Evolutionary conservation across 306 rosid species (phyloP), one percentile per base, ranked within the genome.

Genomic region (Prunus mongolica): DNA sequence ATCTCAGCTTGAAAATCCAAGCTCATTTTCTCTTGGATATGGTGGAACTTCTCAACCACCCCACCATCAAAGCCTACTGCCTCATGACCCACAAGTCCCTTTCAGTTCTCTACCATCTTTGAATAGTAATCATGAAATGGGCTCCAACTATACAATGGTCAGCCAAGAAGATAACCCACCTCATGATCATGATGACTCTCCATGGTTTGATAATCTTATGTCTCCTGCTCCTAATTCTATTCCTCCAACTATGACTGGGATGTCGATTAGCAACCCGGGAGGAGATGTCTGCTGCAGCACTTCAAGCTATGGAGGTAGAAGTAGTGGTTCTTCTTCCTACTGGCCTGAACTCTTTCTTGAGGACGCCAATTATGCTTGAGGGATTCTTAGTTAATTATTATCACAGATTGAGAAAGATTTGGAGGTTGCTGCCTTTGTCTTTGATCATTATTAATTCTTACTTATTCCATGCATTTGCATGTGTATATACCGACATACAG

Each of bases 61-160:
- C 92, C 93, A 87, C 88, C 88, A 86, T 79, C 87, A 71, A 81
- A 77, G 15, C 79, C 24, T 79, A 69, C n/a, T 80, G 77, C 74
- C 86, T 66, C 70, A 76, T 45, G 67, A 25, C 87, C 90, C 93
- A 78, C 91, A 85, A 82, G 89, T 89, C 93, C 79, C 90, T 86
- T 85, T 89, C 90, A 81, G 49, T 79, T 77, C 80, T 27, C 90
- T 82, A 65, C 81, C 92, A 79, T 76, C 89, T 85, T 85, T 89
- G 89, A 84, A 85, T 76, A 82, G 45, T 67, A 50, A 44, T 63
- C 67, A 61, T 24, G 82, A 77, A 65, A 72, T 71, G 56, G 82
- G 80, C 74, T 75, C 82, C 57, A 76, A 82, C 86, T 84, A 75
- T 81, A 79, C 86, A 72, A 58, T 83, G 82, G 5, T 71, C 70